Evolutionary conservation across 257 asterid genomes (phyloP).

Genomic region (Misopates orontium): DNA sequence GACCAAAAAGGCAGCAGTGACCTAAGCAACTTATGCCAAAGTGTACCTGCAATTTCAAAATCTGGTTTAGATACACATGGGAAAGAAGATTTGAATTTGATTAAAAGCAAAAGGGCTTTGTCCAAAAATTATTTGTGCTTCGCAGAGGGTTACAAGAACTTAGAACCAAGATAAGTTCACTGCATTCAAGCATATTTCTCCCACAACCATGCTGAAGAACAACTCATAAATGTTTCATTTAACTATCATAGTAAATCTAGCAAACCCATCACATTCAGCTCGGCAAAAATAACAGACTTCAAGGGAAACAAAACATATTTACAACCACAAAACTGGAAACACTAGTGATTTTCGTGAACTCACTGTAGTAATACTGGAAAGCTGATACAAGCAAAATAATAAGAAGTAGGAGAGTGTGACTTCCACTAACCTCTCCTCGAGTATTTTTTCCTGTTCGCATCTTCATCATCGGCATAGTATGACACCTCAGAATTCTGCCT

Average conservation of each 20-base stretch:
- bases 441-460: conserved; percentile 75
- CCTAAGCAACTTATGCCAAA: conserved; percentile 76
- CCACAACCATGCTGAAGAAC: too few species aligned
- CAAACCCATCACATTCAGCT: background rate
- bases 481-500: conserved; percentile 76
- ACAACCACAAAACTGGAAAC: background rate
- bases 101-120: conserved; percentile 6
- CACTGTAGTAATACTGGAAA: conserved; percentile 10
- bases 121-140: background rate
- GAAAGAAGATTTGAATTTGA: background rate
- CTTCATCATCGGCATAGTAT: conserved; percentile 92
- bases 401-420: background rate
- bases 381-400: too few species aligned
- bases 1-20: conserved; percentile 96
- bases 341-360: background rate
- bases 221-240: too few species aligned
- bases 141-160: background rate
- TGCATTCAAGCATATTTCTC: too few species aligned
- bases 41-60: conserved; percentile 53
- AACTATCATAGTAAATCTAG: background rate
- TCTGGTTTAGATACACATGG: conserved; percentile 8
- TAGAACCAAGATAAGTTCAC: background rate
- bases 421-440: conserved; percentile 69
- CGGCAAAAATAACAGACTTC: background rate
- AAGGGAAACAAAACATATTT: background rate